phyloP scores from a whole-genome alignment of 1,284 basidiomycete genomes.

The Leccinum subspadiceum region DNA sequence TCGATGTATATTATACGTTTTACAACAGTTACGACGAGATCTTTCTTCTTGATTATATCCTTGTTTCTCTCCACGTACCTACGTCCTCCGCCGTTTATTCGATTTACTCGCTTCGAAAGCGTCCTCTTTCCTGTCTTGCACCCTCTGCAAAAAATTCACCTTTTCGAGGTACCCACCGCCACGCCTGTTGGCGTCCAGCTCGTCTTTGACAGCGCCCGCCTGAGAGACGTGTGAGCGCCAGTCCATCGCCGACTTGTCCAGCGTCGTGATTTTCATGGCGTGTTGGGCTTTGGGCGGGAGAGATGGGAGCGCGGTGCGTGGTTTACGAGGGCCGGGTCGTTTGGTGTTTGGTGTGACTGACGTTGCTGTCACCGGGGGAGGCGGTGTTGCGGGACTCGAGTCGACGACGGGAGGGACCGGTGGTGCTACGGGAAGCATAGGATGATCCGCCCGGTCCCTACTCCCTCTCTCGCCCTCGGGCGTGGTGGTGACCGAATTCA shows the following conservation, averaged over 20 bases:
- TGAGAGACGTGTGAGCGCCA: constrained; percentile 69
- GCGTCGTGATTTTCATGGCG: constrained; percentile 72
- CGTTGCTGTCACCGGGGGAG: neutral
- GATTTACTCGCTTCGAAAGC: constrained; percentile 54
- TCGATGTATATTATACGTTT: constrained; percentile 9
- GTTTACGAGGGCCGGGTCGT: constrained; percentile 63
- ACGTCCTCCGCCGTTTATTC: constrained; percentile 54
- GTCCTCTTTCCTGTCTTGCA: constrained; percentile 67
- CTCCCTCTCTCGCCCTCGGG: neutral
- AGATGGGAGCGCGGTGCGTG: constrained; percentile 52
- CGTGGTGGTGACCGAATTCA: neutral
- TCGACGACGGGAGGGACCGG: constrained; percentile 4
- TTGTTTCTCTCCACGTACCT: constrained; percentile 10
- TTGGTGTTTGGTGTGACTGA: constrained; percentile 27
- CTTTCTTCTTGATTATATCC: neutral
- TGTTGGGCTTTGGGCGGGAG: constrained; percentile 47
- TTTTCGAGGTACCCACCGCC: constrained; percentile 80
- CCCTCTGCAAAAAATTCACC: constrained; percentile 74
- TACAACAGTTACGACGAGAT: neutral
- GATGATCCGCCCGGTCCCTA: neutral
- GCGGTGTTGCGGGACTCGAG: constrained; percentile 16
- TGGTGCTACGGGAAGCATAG: neutral
- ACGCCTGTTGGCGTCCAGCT: constrained; percentile 68
- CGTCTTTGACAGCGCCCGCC: constrained; percentile 52
- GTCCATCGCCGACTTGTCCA: constrained; percentile 82